Conservation (phyloP, 768 basidiomycete genomes). For the Termitomyces sp. region DNA sequence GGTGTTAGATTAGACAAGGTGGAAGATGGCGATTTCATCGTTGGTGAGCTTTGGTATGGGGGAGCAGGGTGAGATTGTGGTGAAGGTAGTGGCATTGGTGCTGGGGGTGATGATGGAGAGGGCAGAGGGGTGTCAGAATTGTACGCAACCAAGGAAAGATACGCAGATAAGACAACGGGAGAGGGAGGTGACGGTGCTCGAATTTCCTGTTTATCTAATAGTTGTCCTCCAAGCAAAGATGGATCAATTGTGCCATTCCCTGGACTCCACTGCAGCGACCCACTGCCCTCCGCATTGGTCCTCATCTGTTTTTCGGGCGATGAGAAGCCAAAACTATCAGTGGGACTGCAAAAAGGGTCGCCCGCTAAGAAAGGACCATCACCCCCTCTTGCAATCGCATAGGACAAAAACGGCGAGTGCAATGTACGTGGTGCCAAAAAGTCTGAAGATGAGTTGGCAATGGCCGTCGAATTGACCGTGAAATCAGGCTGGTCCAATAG, state of each 20-base stretch:
- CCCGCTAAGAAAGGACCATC: background rate
- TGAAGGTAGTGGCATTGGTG: background rate
- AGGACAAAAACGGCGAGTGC: conserved; percentile 4
- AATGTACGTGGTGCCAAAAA: background rate
- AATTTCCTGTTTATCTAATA: background rate
- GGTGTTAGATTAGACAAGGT: background rate
- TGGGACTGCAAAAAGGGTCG: background rate
- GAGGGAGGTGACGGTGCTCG: background rate
- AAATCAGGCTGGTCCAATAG: background rate
- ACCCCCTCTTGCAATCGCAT: background rate
- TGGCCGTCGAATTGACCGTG: background rate
- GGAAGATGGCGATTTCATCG: background rate
- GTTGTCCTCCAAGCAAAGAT: conserved; percentile 10
- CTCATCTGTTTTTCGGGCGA: background rate
- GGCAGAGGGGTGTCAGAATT: background rate
- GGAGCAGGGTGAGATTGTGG: background rate
- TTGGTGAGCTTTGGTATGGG: background rate
- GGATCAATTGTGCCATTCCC: conserved; percentile 18
- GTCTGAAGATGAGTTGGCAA: background rate
- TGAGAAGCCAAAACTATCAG: background rate
- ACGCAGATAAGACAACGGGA: background rate
- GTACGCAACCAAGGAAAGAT: background rate
- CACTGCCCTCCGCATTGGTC: background rate
- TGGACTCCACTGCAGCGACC: background rate
- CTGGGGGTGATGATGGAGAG: background rate